Evolutionary conservation across 257 asterid species (phyloP), one percentile per base, ranked within the genome.

Genomic region (Fraxinus excelsior): DNA sequence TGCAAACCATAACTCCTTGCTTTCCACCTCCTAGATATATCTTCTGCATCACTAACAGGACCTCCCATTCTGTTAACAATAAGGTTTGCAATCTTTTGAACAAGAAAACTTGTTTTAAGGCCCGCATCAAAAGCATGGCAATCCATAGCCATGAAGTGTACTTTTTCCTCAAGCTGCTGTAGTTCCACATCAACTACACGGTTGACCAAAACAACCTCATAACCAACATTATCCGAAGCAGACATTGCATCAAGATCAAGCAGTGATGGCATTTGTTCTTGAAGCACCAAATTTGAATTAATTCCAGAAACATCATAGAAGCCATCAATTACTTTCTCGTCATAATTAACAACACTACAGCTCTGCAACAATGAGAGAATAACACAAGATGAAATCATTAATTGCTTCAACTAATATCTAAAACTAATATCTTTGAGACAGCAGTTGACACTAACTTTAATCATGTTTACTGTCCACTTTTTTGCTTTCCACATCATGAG

Each of bases 11-110:
- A 86, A 73, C 89, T 91, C 92, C 96, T 88, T 75, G 84, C 84
- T 56, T 85, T 86, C 96, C 97, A 96, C 83, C 88, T 91, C 85
- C 88, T 87, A 79, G 85, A 86, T 88, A 96, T 88, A 58, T 90
- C 98, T 82, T 96, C 97, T 64, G 94, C 97, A 81, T 93, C 96
- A 82, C 76, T 83, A 68, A 96, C 98, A 72, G 97, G 94, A 73
- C 98, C 98, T 49, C 98, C 98, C 97, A 96, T 87, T 81, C 87
- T 92, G 78, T 85, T 86, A 76, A 94, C 98, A 78, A 96, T 88
- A 78, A 93, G 87, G 56, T 87, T 84, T 21, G 98, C 96, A 46
- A 96, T 92, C 85, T 85, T 91, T 85, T 93, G 94, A 82, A 91
- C 91, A 49, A 88, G 84, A 70, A 86, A 79, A 76, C 86, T 87